Conservation (phyloP, 1,284 basidiomycete genomes). For the Mycosarcoma mackinlayi region DNA sequence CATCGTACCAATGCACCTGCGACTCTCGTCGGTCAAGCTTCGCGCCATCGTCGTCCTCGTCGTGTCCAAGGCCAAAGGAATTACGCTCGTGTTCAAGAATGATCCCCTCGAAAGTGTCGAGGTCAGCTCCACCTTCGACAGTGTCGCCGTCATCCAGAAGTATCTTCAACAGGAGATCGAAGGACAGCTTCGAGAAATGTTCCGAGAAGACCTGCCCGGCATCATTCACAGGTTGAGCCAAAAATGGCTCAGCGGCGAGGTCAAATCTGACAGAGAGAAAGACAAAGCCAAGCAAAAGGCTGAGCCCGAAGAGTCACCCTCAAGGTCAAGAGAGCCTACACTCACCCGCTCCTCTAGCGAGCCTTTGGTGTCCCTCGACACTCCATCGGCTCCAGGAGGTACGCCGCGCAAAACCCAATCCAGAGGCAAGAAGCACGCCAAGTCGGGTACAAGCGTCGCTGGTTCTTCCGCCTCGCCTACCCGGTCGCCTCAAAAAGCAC, state of each 20-base stretch:
- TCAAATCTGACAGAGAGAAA: slow-evolving; percentile 41
- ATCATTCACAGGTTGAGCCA: slow-evolving; percentile 97
- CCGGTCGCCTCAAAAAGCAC: slow-evolving; percentile 32
- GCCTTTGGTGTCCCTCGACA: slow-evolving; percentile 25
- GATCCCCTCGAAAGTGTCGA: slow-evolving; percentile 98
- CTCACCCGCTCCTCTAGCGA: slow-evolving; percentile 38
- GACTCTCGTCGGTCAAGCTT: slow-evolving; percentile 92
- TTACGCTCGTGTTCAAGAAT: slow-evolving; percentile 99
- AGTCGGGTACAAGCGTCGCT: slow-evolving; percentile 10
- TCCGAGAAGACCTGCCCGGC: slow-evolving; percentile 92
- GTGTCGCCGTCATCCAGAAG: slow-evolving; percentile 93
- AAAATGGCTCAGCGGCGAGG: slow-evolving; percentile 78
- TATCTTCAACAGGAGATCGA: slow-evolving; percentile 81
- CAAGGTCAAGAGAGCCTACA: slow-evolving; percentile 12
- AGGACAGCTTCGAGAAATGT: slow-evolving; percentile 95
- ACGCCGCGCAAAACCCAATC: slow-evolving; percentile 15
- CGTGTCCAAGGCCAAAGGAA: slow-evolving; percentile 93
- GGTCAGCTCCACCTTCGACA: slow-evolving; percentile 97
- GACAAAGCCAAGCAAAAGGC: slow-evolving; percentile 37
- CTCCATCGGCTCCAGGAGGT: slow-evolving; percentile 34
- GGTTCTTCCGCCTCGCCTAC: slow-evolving; percentile 15
- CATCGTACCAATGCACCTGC: slow-evolving; percentile 92
- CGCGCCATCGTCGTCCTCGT: slow-evolving; percentile 97
- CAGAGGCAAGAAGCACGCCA: slow-evolving; percentile 17
- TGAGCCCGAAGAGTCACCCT: slow-evolving; percentile 8